Base-by-base conservation (phyloP, 495 filamentous ascomycete genomes). In the Trichoderma parareesei region DNA sequence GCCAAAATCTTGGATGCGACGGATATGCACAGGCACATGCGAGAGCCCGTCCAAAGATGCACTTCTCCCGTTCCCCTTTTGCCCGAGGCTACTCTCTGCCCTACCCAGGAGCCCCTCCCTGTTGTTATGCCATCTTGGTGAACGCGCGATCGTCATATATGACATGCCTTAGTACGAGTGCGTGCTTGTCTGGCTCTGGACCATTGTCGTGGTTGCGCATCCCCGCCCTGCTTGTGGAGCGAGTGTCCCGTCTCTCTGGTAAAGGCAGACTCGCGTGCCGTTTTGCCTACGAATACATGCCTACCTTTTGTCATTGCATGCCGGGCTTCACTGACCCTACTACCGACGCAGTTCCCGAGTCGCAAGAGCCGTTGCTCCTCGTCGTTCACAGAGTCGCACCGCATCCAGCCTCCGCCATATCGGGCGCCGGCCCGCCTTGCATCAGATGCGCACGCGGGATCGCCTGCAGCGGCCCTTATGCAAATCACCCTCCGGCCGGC, bases 381-480 rank as follows among this genome's bases (percentile, higher is more conserved):
- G 13, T 37, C 27, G 53, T 27, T 10, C 7, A 57, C 53, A 0
- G 5, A 37, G 53, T 57, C 6, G 53, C 53, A 57, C 53, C 11
- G 53, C 53, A 57, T 57, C 53, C 2, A 57, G 53, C 53, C 53
- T 57, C 18, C 35, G 53, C 53, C 53, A 37, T 57, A 37, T 57
- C 33, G 20, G 53, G 27, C 10, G 10, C 48, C 48, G 48, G 10
- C 53, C 53, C 53, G 53, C 53, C 53, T 35, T 57, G 53, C 53
- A 57, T 57, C 53, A 35, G 20, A 57, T 57, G 53, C 37, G 53
- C 53, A 16, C 53, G 53, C 53, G 53, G 53, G 53, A 57, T 57
- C 53, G 16, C 37, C 53, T 57, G 53, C 53, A 57, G 53, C 53
- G 33, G 53, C 53, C 53, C 53, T 57, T 57, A 57, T 57, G 53